Evolutionary conservation across 352 stramenopile species (phyloP), one percentile per base, ranked within the genome.

Genomic region (Globisporangium cederbergense): DNA sequence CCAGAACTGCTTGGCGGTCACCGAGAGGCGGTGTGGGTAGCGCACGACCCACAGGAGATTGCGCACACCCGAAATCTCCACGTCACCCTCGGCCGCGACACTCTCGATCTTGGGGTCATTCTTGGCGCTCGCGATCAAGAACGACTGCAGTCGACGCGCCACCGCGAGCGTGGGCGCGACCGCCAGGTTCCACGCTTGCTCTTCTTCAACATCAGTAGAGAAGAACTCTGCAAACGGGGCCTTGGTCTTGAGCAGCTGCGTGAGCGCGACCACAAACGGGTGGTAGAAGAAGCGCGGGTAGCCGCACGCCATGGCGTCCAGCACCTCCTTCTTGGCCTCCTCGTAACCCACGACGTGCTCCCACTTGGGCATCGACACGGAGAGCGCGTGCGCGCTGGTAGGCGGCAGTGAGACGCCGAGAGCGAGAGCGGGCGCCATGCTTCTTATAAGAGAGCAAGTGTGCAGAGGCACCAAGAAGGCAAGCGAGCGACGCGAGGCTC

Each of bases 251-350:
- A 88, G 28, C 53, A 68, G 60, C 56, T 70, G 62, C 43, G 75
- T 62, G 14, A 98, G 81, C 72, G 83, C 65, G 45, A 87, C 66
- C 32, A 98, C 85, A 47, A 91, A 71, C 32, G 87, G 88, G 64
- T 97, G 89, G 67, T 91, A 93, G 52, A 98, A 91, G 77, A 98
- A 98, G 60, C 93, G 89, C 57, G 93, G 93, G 72, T 98, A 98
- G 32, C 92, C 93, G 70, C 88, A 95, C 14, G 75, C 78, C 70
- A 98, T 78, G 32, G 80, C 81, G 14, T 72, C 61, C 22, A 95
- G 69, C 25, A 97, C 75, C 18, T 83, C 72, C 8, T 76, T 60
- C 28, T 81, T 74, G 16, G 77, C 88, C 71, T 98, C 89, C 70
- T 98, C 93, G 75, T 98, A 98, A 60, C 86, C 84, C 30, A 98